These are phyloP conservation scores for Termitomyces sp. DNA, from an alignment of 768 basidiomycete genomes.

Conservation along the genomic window DNA sequence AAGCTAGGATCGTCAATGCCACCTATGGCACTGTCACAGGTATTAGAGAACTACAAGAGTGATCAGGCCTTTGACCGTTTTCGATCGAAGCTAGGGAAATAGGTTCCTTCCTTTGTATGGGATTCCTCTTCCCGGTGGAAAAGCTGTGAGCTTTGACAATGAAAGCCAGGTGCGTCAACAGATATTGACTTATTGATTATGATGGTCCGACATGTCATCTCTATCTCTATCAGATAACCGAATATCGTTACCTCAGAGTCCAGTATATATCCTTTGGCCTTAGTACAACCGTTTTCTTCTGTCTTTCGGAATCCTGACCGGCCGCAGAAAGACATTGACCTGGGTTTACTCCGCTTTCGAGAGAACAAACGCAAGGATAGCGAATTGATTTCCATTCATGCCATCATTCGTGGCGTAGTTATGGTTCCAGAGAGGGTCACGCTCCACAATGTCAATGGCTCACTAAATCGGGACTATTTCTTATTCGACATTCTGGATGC, in stretches of 20 bases:
- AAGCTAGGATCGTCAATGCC: too few relatives aligned
- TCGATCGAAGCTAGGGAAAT: too few relatives aligned
- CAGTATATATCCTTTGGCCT: too few relatives aligned
- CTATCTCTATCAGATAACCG: background rate
- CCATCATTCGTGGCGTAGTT: background rate
- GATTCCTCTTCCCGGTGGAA: too few relatives aligned
- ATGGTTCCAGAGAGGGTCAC: background rate
- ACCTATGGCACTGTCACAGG: background rate
- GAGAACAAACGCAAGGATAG: background rate
- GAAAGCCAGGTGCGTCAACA: background rate
- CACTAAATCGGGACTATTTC: background rate
- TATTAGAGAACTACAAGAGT: too few relatives aligned
- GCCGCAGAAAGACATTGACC: background rate
- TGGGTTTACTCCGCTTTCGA: background rate
- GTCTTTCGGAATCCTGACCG: background rate
- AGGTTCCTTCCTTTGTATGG: too few relatives aligned
- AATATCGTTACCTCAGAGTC: background rate
- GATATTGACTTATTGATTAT: too few relatives aligned
- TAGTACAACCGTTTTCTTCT: too few relatives aligned
- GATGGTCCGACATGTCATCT: too few relatives aligned
- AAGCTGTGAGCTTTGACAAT: too few relatives aligned
- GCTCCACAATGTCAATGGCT: background rate
- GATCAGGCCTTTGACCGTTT: too few relatives aligned
- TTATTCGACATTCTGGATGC: background rate
- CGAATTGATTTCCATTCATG: background rate